Conservation (phyloP, 2,329 filamentous ascomycete species). For the Aspergillus brasiliensis region DNA sequence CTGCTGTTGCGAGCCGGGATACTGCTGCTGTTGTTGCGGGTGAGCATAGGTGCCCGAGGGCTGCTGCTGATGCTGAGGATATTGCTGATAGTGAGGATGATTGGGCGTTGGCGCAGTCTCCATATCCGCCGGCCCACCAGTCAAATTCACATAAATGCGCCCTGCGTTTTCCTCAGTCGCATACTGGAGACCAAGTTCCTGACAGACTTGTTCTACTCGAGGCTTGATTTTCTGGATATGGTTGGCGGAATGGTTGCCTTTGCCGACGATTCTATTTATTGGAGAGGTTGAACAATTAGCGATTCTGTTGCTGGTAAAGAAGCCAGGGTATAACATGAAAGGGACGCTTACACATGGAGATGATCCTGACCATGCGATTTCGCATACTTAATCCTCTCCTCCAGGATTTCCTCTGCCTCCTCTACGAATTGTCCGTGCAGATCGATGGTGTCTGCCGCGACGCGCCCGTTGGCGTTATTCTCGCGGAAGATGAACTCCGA, state of each 20-base stretch:
- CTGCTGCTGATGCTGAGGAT: neutral
- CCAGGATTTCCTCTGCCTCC: slow-evolving; percentile 88
- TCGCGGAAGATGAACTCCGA: slow-evolving; percentile 93
- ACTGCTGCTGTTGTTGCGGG: slow-evolving; percentile 8
- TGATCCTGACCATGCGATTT: slow-evolving; percentile 73
- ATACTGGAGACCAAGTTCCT: slow-evolving; percentile 79
- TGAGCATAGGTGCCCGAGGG: neutral
- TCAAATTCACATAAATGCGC: slow-evolving; percentile 82
- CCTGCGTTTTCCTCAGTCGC: slow-evolving; percentile 86
- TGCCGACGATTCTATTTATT: slow-evolving; percentile 74
- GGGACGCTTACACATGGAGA: slow-evolving; percentile 69
- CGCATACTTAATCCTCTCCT: slow-evolving; percentile 80
- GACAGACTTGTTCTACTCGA: slow-evolving; percentile 84
- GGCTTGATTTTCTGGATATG: slow-evolving; percentile 95
- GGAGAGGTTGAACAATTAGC: neutral
- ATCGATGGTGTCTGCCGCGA: slow-evolving; percentile 82
- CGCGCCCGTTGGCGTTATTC: slow-evolving; percentile 79
- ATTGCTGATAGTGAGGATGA: slow-evolving; percentile 46
- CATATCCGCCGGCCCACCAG: slow-evolving; percentile 65
- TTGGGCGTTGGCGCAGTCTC: slow-evolving; percentile 39
- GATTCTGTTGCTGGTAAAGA: neutral
- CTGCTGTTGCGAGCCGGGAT: slow-evolving; percentile 44
- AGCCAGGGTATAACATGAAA: neutral
- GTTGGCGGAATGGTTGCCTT: slow-evolving; percentile 80
- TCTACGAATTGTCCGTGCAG: slow-evolving; percentile 93